phyloP scores from a whole-genome alignment of 2,329 filamentous ascomycete genomes.

The Aureobasidium sp. region DNA sequence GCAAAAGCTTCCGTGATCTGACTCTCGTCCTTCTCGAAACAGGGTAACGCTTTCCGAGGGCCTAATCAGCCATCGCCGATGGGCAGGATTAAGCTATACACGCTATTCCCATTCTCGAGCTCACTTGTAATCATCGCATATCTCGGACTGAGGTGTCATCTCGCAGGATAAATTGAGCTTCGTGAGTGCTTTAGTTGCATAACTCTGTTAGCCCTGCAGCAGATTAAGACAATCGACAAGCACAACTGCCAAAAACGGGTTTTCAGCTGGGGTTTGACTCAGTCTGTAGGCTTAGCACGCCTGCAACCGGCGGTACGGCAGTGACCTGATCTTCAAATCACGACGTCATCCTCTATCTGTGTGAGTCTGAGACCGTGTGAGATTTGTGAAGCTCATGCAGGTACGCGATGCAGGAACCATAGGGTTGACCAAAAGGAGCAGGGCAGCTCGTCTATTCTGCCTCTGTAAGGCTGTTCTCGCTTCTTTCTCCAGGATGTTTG shows the following conservation, averaged over 20 bases:
- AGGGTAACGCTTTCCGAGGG: neutral
- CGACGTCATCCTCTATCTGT: neutral
- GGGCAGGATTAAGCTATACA: slow-evolving; percentile 1
- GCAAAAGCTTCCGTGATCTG: neutral
- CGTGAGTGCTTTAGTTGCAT: neutral
- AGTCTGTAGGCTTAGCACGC: neutral
- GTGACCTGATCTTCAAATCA: slow-evolving; percentile 3
- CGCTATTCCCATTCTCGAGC: neutral
- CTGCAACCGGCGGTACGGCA: neutral
- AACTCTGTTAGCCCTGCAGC: neutral
- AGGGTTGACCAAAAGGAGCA: neutral
- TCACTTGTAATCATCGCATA: neutral
- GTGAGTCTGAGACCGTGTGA: neutral
- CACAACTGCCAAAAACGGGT: neutral
- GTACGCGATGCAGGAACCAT: slow-evolving; percentile 3
- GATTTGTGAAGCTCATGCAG: slow-evolving; percentile 9
- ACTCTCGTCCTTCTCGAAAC: neutral
- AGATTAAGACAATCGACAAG: slow-evolving; percentile 8
- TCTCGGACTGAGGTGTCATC: neutral
- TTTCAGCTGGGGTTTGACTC: slow-evolving; percentile 4
- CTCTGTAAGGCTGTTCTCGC: neutral
- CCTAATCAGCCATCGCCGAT: neutral
- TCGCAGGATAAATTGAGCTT: neutral
- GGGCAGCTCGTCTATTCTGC: slow-evolving; percentile 5
- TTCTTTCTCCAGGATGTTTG: neutral